These are phyloP conservation scores for Stagonosporopsis vannaccii DNA, from an alignment of 2,329 filamentous ascomycete species.

Conservation along the genomic window DNA sequence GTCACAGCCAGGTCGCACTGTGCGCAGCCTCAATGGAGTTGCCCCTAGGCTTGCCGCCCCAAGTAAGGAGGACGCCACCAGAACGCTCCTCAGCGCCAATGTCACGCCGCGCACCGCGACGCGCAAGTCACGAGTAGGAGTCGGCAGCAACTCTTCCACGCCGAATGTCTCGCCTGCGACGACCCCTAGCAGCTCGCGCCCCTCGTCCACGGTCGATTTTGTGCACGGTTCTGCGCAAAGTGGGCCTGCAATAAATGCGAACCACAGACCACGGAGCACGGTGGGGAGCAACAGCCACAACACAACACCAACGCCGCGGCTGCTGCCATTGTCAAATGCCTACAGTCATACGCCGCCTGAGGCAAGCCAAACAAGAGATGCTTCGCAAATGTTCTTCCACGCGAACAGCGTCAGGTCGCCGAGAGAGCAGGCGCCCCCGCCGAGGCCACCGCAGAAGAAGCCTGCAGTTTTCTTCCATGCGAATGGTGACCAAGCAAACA, in stretches of 20 bases:
- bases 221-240: slow-evolving; percentile 34
- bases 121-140: slow-evolving; percentile 68
- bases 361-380: slow-evolving; percentile 31
- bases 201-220: slow-evolving; percentile 42
- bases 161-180: slow-evolving; percentile 66
- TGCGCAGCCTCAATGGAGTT: slow-evolving; percentile 36
- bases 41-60: slow-evolving; percentile 45
- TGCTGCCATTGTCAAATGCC: slow-evolving; percentile 33
- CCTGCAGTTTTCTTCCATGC: slow-evolving; percentile 60
- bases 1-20: slow-evolving; percentile 37
- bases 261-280: slow-evolving; percentile 48
- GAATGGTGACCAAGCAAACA: slow-evolving; percentile 56
- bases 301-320: slow-evolving; percentile 32
- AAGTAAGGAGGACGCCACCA: slow-evolving; percentile 59
- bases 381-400: slow-evolving; percentile 83
- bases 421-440: slow-evolving; percentile 41
- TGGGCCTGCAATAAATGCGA: slow-evolving; percentile 32
- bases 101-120: slow-evolving; percentile 80
- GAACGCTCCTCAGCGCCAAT: slow-evolving; percentile 68
- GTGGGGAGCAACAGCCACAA: slow-evolving; percentile 37
- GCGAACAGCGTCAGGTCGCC: slow-evolving; percentile 71
- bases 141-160: slow-evolving; percentile 72
- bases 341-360: slow-evolving; percentile 40
- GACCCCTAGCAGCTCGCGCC: slow-evolving; percentile 47
- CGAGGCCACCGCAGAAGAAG: slow-evolving; percentile 51